Conservation (phyloP, 306 rosid genomes). For the Hylodesmum podocarpum region DNA sequence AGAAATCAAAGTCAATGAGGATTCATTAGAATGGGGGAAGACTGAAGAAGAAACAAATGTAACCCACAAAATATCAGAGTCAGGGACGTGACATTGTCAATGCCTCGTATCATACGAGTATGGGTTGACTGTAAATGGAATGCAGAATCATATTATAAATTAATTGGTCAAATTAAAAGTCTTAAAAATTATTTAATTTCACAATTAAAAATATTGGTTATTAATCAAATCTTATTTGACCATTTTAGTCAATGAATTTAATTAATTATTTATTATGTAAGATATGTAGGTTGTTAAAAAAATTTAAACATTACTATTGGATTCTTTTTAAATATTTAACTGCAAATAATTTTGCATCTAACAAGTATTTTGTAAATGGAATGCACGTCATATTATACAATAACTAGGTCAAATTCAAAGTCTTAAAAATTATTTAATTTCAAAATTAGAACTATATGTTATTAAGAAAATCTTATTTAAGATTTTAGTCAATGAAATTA, state of each 20-base stretch:
- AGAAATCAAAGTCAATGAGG: constrained; percentile 56
- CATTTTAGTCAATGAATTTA: too few species aligned
- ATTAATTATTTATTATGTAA: too few species aligned
- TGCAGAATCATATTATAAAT: neutral
- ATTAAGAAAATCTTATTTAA: too few species aligned
- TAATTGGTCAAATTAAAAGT: too few species aligned
- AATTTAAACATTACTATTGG: too few species aligned
- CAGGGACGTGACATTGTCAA: constrained; percentile 37
- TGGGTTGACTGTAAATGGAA: neutral
- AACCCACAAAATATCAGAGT: constrained; percentile 29
- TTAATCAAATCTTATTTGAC: too few species aligned
- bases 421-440: neutral
- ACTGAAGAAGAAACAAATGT: neutral
- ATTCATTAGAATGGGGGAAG: constrained; percentile 40
- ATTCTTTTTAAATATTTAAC: too few species aligned
- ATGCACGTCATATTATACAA: neutral
- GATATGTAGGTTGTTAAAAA: too few species aligned
- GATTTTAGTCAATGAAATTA: too few species aligned
- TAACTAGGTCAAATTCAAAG: neutral
- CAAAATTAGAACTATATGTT: neutral
- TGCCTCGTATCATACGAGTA: neutral
- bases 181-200: neutral
- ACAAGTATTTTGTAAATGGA: too few species aligned
- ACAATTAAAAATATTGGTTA: too few species aligned
- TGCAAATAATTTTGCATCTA: too few species aligned